A percentile compares a stretch with the other conserved stretches of the same genome.
Conservation (phyloP, 805 yeast species). For the Ogataea glucozyma region DNA sequence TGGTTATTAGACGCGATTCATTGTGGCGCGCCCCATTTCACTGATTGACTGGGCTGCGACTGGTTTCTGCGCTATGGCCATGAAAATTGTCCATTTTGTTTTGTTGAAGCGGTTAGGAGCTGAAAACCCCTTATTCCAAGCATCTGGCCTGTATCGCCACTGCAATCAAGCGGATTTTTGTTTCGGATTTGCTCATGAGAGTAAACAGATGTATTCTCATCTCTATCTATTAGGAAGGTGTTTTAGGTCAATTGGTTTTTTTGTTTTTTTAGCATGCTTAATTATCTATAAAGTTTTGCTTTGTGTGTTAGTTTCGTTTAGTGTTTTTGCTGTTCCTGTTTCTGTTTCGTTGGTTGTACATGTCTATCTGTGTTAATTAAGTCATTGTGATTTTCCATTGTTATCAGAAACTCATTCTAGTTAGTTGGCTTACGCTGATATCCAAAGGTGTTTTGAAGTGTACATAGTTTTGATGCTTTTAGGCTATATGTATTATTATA, state of each 20-base stretch:
- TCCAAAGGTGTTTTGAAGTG: no score
- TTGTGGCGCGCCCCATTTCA: slow-evolving; percentile 30
- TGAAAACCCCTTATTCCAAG: no score
- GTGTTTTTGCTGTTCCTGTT: slow-evolving; percentile 2
- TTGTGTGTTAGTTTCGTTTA: slow-evolving; percentile 4
- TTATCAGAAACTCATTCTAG: no score
- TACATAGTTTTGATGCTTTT: neutral
- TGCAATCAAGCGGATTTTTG: no score
- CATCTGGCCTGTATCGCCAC: no score
- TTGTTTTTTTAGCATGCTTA: slow-evolving; percentile 9
- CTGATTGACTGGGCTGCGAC: slow-evolving; percentile 23
- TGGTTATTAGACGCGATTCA: slow-evolving; percentile 29
- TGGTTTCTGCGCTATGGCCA: slow-evolving; percentile 27
- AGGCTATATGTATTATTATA: no score
- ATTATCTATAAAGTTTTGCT: slow-evolving; percentile 8
- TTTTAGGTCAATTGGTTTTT: no score
- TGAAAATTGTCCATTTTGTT: neutral
- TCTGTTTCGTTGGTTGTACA: slow-evolving; percentile 6
- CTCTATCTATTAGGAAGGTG: no score
- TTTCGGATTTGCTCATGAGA: no score
- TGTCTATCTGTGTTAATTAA: slow-evolving; percentile 5
- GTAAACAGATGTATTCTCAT: no score
- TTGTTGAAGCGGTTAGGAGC: no score
- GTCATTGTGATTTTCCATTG: neutral
- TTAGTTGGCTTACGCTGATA: no score